Base-by-base conservation (phyloP, 1,284 basidiomycete genomes). In the Cryptococcus floricola region DNA sequence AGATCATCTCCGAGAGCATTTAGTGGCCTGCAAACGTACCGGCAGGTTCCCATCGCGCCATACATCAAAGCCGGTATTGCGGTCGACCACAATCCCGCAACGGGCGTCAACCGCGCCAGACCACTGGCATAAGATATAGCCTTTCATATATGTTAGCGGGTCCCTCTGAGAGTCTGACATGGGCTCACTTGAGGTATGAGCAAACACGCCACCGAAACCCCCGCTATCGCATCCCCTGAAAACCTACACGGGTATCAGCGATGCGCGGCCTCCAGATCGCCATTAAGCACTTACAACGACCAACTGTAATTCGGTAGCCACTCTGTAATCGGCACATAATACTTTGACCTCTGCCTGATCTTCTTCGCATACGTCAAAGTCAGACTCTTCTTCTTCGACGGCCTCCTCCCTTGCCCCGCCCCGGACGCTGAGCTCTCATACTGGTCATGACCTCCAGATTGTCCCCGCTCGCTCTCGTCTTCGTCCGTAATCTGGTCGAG, bases 71-170 rank as follows among this genome's bases (percentile, higher is more conserved):
- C 86, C 3, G 89, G 89, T 56, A 94, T 83, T 2, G 88, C 84
- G 13, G 89, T 85, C 5, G 88, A 87, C 77, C 94, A 91, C 64
- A 97, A 78, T 47, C 93, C 93, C 41, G 89, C 83, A 0, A 89
- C 83, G 23, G 91, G 89, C 61, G 83, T 87, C 39, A 93, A 78
- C 59, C 86, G 84, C 9, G 92, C 91, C 6, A 97, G 79, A 3
- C 89, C 87, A 1, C 87, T 86, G 3, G 91, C 91, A 71, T 96
- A 97, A 66, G 89, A 91, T 76, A 97, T 89, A 1, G 88, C 68
- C 70, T 77, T 58, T 12, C 16, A 18, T 23, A 31, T 10, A 14
- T 18, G 14, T 28, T 3, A 13, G 38, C 42, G 14, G 48, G 51
- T 42, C n/a, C 5, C 46, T 18, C 23, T 9, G 39, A 43, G 28